A percentile compares a stretch with the other conserved stretches of the same genome.
These are phyloP conservation scores for Bacidia gigantensis DNA, from an alignment of 495 filamentous ascomycete species.

Conservation along the genomic window DNA sequence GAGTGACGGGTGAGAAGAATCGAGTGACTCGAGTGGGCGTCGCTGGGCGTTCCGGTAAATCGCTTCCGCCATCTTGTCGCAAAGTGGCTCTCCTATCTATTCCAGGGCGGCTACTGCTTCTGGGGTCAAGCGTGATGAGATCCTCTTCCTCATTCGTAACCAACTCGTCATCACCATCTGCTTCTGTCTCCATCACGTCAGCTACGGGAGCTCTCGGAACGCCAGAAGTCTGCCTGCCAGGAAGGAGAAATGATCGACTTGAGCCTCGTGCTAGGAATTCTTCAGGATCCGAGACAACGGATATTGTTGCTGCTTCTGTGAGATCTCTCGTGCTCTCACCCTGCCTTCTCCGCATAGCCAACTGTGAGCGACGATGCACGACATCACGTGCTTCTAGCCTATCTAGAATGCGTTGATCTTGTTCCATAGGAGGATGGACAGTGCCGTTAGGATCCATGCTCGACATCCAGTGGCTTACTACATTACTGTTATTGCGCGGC, in stretches of 20 bases:
- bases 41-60: background rate
- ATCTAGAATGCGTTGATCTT: conserved; percentile 44
- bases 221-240: too few relatives aligned
- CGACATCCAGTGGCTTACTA: conserved; percentile 80
- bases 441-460: conserved; percentile 48
- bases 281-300: conserved; percentile 46
- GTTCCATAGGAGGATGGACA: conserved; percentile 48
- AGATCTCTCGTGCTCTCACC: conserved; percentile 31
- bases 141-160: conserved; percentile 64
- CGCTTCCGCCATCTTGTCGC: background rate
- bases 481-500: conserved; percentile 53
- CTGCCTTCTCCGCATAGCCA: conserved; percentile 24
- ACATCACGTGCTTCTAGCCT: conserved; percentile 37
- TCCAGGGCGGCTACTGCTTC: conserved; percentile 20
- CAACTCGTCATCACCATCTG: conserved; percentile 81
- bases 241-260: background rate
- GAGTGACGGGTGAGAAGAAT: background rate
- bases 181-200: conserved; percentile 44
- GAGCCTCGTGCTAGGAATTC: conserved; percentile 22
- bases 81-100: conserved; percentile 18
- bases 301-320: conserved; percentile 36
- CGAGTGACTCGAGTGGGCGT: background rate
- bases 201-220: too few relatives aligned
- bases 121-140: conserved; percentile 18
- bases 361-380: conserved; percentile 16